Evolutionary conservation across 2,329 filamentous ascomycete species (phyloP).

Genomic region (Pseudocercospora macadamiae): DNA sequence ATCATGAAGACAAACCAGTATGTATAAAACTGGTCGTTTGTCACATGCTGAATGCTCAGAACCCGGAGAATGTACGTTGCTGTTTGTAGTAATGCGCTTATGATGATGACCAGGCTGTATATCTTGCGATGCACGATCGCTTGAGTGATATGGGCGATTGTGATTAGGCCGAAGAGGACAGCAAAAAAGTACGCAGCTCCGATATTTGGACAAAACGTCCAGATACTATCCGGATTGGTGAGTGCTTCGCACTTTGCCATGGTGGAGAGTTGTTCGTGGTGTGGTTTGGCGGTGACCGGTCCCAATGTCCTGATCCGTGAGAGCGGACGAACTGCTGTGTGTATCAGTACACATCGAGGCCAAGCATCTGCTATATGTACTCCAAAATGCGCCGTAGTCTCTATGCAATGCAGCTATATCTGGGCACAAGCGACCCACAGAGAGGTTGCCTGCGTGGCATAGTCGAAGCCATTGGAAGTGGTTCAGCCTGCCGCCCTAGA

Average conservation of each 20-base stretch:
- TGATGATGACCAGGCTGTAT: neutral
- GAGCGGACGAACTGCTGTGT: too few species aligned
- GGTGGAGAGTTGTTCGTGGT: neutral
- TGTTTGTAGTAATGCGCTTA: neutral
- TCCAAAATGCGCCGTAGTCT: too few species aligned
- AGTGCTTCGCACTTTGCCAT: neutral
- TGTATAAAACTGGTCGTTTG: neutral
- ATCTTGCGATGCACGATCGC: neutral
- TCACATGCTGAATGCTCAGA: neutral
- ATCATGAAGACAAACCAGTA: slow-evolving; percentile 3
- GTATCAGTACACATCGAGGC: too few species aligned
- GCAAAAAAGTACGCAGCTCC: neutral
- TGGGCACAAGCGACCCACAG: too few species aligned
- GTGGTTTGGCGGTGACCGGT: neutral
- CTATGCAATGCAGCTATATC: too few species aligned
- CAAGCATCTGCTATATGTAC: too few species aligned
- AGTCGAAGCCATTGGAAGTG: too few species aligned
- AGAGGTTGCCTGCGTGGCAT: too few species aligned
- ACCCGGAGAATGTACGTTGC: neutral
- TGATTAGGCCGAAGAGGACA: neutral
- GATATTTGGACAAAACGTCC: neutral
- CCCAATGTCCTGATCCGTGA: too few species aligned
- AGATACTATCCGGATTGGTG: neutral
- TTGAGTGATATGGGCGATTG: neutral
- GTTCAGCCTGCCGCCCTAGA: too few species aligned